Conservation (phyloP, 148 eudicot genomes). For the Rhododendron simsii region DNA sequence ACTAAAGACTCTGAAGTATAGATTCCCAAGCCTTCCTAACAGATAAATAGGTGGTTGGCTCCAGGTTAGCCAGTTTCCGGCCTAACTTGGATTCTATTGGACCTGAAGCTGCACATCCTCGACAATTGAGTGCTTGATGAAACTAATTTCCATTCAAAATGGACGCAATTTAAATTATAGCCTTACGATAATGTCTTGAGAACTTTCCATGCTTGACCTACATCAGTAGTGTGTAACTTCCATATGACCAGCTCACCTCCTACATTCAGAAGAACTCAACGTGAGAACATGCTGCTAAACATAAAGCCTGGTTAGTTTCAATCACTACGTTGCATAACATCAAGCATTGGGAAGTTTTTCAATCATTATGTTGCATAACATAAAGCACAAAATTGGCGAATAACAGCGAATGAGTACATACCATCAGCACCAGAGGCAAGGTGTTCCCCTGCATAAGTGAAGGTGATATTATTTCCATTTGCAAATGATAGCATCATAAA, state of each 20-base stretch:
- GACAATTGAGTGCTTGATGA: neutral
- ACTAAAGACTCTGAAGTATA: neutral
- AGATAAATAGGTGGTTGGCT: neutral
- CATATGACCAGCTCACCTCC: slow-evolving; percentile 91
- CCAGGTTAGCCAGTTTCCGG: neutral
- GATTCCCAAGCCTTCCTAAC: neutral
- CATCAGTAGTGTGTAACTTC: slow-evolving; percentile 66
- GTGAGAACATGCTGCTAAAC: slow-evolving; percentile 3
- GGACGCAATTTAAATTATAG: slow-evolving; percentile 6
- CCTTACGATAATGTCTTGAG: slow-evolving; percentile 82
- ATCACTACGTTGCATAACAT: neutral
- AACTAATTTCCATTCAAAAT: neutral
- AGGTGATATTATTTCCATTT: slow-evolving; percentile 1
- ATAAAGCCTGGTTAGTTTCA: neutral
- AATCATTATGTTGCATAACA: neutral
- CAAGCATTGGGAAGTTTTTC: neutral
- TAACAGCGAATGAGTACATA: slow-evolving; percentile 22
- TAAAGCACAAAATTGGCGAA: neutral
- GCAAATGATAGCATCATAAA: neutral
- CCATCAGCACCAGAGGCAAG: slow-evolving; percentile 99
- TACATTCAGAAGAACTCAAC: slow-evolving; percentile 25
- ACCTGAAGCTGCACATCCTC: neutral
- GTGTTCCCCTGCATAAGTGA: slow-evolving; percentile 57
- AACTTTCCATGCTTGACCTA: slow-evolving; percentile 80
- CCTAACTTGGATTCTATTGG: neutral